Conservation (phyloP, 768 basidiomycete species). For the Nidula microcarpa region DNA sequence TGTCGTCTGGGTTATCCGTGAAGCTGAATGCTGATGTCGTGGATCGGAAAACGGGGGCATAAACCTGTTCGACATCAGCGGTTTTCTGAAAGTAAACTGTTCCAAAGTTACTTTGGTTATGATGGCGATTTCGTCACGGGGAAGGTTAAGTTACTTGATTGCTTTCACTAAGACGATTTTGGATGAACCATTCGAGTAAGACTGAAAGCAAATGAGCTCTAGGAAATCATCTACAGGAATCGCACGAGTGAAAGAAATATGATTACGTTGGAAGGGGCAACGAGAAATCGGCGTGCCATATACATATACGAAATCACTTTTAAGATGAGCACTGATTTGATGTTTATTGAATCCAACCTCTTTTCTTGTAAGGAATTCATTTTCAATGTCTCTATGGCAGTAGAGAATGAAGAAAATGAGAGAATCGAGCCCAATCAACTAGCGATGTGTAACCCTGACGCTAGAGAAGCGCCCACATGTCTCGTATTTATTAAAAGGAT, state of each 20-base stretch:
- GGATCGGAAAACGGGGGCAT: not conserved
- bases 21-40: too few species aligned
- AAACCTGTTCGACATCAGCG: constrained; percentile 2
- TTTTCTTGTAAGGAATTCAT: too few species aligned
- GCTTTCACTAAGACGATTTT: constrained; percentile 72
- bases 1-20: constrained; percentile 25
- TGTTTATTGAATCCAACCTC: too few species aligned
- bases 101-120: constrained; percentile 62
- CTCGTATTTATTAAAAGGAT: too few species aligned
- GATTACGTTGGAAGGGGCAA: constrained; percentile 58
- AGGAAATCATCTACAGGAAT: not conserved
- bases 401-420: too few species aligned
- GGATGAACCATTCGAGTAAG: constrained; percentile 62
- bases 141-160: constrained; percentile 60
- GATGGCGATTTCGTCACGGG: constrained; percentile 73
- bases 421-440: too few species aligned
- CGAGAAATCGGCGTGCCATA: too few species aligned
- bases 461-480: too few species aligned
- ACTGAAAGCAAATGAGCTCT: constrained; percentile 23
- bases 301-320: too few species aligned
- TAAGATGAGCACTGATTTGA: too few species aligned
- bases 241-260: constrained; percentile 4
- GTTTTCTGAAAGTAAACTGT: constrained; percentile 23
- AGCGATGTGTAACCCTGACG: too few species aligned
- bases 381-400: too few species aligned